Evolutionary conservation across 2,329 filamentous ascomycete genomes (phyloP).

Genomic region (Fusarium sororula): DNA sequence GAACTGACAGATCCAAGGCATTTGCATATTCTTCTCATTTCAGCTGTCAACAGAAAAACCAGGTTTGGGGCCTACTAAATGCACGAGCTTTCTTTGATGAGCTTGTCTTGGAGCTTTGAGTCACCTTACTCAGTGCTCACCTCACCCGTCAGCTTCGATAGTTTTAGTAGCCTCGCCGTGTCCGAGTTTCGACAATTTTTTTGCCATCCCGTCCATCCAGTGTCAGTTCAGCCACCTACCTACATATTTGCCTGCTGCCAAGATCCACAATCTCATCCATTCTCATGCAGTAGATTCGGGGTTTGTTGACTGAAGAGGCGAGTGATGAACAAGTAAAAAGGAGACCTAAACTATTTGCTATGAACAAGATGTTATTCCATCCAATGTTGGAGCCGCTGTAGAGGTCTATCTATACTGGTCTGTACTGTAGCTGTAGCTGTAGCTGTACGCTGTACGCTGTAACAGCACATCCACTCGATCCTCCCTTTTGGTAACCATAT

Average conservation of each 20-base stretch:
- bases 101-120: conserved; percentile 14
- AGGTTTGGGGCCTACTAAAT: neutral
- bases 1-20: conserved; percentile 10
- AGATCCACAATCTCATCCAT: conserved; percentile 17
- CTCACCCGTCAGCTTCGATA: conserved; percentile 12
- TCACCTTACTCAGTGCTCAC: conserved; percentile 18
- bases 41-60: conserved; percentile 2
- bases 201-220: conserved; percentile 12
- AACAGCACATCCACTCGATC: conserved; percentile 1
- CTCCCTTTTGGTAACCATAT: conserved; percentile 9
- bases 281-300: conserved; percentile 15
- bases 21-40: conserved; percentile 26
- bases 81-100: conserved; percentile 19
- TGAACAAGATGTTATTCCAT: neutral
- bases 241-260: neutral
- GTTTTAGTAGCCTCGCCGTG: conserved; percentile 11
- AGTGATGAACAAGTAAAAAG: conserved; percentile 15
- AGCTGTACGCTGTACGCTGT: neutral
- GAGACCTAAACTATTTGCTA: neutral
- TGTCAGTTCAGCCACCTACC: conserved; percentile 6
- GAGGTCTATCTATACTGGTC: neutral
- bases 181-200: conserved; percentile 17
- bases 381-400: neutral
- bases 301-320: conserved; percentile 12
- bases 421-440: neutral